Percentiles rank a stretch among this genome's conserved stretches.
Conservation (phyloP, 257 asterid species). For the Nicotiana paniculata region DNA sequence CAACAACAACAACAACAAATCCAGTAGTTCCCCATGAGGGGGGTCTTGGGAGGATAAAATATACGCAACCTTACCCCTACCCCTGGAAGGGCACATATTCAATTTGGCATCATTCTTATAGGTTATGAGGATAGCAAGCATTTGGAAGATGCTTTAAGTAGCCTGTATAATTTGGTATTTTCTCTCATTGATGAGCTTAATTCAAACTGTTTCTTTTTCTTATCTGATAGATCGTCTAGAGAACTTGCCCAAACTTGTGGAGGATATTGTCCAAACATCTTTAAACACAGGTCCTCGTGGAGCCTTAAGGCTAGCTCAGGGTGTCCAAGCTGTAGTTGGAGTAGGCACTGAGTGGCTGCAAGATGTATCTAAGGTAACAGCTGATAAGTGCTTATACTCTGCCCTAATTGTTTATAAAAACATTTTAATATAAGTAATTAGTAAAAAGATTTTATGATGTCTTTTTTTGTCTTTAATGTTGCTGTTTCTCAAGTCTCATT, state of each 20-base stretch:
- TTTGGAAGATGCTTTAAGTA: background rate
- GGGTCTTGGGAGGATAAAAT: too few species aligned
- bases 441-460: background rate
- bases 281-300: conserved; percentile 98
- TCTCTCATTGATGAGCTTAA: background rate
- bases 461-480: background rate
- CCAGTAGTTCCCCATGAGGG: too few species aligned
- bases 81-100: too few species aligned
- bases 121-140: background rate
- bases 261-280: conserved; percentile 89
- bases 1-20: too few species aligned
- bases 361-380: conserved; percentile 74
- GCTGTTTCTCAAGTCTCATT: background rate
- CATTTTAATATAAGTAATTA: background rate
- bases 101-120: background rate
- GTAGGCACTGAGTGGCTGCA: conserved; percentile 95
- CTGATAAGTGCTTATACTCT: background rate
- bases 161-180: background rate
- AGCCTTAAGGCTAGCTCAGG: conserved; percentile 89
- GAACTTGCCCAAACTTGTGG: conserved; percentile 83
- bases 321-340: conserved; percentile 91
- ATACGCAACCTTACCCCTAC: too few species aligned
- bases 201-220: background rate
- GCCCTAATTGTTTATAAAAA: background rate
- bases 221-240: conserved; percentile 57